Base-by-base conservation (phyloP, 441 rosid genomes). In the Geranium incanum region DNA sequence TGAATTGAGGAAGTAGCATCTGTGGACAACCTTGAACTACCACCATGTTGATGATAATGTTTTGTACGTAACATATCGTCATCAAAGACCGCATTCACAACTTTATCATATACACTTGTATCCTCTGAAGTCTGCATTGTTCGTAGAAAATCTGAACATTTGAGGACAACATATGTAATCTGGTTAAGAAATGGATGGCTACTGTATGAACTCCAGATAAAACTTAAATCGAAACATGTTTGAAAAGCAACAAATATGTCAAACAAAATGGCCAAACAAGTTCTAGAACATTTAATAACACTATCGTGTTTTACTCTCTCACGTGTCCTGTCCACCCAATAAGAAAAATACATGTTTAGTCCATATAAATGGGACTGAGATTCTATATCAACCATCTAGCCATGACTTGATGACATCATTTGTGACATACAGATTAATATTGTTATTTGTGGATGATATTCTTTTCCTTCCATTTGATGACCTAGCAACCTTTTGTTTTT, bases 71-170 rank as follows among this genome's bases (percentile, higher is more conserved):
- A 76, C 68, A 82, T 81, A 76, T 90, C 95, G 78, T 87, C 89
- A 73, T 92, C 93, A 81, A 95, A 95, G 78, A 95, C 80, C 70
- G 89, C 88, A 83, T 83, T 85, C 67, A 95, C 86, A 63, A 95
- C 88, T 87, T 87, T 95, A 67, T 89, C 94, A 78, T 92, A 92
- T 48, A 90, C 84, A 72, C 85, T 85, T 71, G 90, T 85, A 75
- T 95, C 97, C 82, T 95, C 99, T 4, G 97, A 88, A 75, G 86
- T 85, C 74, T 87, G 88, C 99, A 95, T 95, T 68, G 88, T 88
- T 67, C 86, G 81, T 67, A 95, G 82, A 78, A 87, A 86, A 79
- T 87, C 99, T 95, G 92, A 75, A 83, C 38, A 78, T 63, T 75
- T 38, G 73, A 71, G 63, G 72, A 37, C 73, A 78, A 76, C 79